Evolutionary conservation across 345 rosid species (phyloP), one percentile per base, ranked within the genome.

Genomic region (Erysimum cheiranthoides): DNA sequence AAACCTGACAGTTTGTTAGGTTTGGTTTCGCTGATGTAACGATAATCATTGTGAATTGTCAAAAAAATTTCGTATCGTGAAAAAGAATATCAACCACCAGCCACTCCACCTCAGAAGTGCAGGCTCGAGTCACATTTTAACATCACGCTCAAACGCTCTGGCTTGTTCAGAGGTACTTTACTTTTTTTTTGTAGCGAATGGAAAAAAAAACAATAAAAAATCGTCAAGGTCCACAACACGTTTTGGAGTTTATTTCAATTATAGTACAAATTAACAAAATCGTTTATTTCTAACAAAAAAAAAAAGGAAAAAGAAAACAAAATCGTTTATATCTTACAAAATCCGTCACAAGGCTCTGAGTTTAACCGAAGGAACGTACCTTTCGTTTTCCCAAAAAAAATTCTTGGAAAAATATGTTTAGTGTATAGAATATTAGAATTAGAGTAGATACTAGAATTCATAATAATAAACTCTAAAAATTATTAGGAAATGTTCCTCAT

Each of bases 141-240:
- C 74, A 45, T 70, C 74, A 58, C 47, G 57, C 66, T 14, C 75
- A 46, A 6, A 47, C 60, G 51, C 30, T 35, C 70, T 73, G 54
- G 46, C 62, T 52, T 40, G 54, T 52, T 73, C 62, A 73, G 43
- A 72, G 51, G 4, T 18, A 38, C 61, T 27, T n/a, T n/a, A n/a
- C n/a, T n/a, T n/a, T n/a, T n/a, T 42, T 2, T 35, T 69, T 9
- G 43, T 45, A 45, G 5, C 49, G n/a, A 14, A 45, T 10, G 31
- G 40, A 40, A 10, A 17, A 32, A 16, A 32, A 28, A 27, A 16
- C 0, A n/a, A 2, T 8, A 59, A 16, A 45, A 14, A 21, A 21
- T 21, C n/a, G n/a, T n/a, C 1, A 21, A 21, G 25, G 25, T 21
- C 25, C 25, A 21, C 25, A 21, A 21, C 25, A 21, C 25, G 25